Evolutionary conservation across 1,284 basidiomycete genomes (phyloP).

Genomic region (Heterobasidion annosum): DNA sequence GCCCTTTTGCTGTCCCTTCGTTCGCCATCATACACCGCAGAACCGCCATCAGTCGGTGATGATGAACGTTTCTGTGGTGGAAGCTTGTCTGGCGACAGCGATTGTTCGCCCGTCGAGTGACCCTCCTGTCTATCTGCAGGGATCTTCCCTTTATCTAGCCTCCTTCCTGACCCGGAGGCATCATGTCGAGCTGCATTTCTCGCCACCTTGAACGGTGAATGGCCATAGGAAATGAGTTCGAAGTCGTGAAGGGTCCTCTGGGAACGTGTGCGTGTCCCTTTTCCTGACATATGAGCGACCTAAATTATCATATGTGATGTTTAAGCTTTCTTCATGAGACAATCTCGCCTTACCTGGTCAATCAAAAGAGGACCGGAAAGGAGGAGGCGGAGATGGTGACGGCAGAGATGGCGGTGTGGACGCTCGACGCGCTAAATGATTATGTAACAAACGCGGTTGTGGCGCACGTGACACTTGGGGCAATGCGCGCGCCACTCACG

Average conservation of each 20-base stretch:
- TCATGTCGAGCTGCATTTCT: not conserved
- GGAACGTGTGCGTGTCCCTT: not conserved
- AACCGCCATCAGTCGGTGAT: not conserved
- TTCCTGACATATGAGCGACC: not conserved
- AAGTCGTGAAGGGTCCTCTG: not conserved
- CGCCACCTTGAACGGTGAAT: not conserved
- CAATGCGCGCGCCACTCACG: not conserved
- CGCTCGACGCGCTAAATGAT: not conserved
- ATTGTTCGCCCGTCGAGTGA: not conserved
- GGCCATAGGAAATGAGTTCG: not conserved
- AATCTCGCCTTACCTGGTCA: no score
- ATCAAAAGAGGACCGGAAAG: no score
- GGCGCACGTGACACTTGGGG: not conserved
- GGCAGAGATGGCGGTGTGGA: no score
- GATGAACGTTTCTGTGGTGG: constrained; percentile 1
- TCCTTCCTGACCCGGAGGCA: not conserved
- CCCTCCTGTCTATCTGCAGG: no score
- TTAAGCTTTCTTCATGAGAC: no score
- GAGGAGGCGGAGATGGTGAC: no score
- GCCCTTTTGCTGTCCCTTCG: not conserved
- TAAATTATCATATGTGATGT: not conserved
- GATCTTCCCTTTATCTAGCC: not conserved
- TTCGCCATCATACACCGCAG: not conserved
- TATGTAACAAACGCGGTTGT: not conserved
- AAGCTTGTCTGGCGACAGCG: not conserved